Conservation (phyloP, 768 basidiomycete species). For the Holtermannia corniformis region DNA sequence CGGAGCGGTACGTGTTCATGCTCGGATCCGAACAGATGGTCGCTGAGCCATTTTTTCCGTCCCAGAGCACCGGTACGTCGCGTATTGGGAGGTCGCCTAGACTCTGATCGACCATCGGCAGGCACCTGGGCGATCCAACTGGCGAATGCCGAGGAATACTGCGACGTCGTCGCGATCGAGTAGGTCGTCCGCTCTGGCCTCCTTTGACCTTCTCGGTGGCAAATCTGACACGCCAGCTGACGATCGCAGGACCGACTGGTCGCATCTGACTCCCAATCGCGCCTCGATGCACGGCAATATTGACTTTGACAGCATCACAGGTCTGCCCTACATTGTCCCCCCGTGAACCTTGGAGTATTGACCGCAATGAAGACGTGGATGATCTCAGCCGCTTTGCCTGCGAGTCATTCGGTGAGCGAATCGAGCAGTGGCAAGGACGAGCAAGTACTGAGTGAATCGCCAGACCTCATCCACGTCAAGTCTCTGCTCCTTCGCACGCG, state of each 20-base stretch:
- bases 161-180: conserved; percentile 28
- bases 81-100: not conserved
- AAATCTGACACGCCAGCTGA: not conserved
- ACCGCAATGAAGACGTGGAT: conserved; percentile 16
- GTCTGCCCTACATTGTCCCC: not conserved
- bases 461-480: conserved; percentile 39
- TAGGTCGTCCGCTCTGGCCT: conserved; percentile 17
- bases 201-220: not conserved
- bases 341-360: not conserved
- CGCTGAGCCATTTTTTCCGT: no score
- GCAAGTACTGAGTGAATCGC: no score
- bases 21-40: no score
- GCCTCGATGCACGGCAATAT: conserved; percentile 23
- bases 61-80: not conserved
- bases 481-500: conserved; percentile 18
- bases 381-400: conserved; percentile 21
- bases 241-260: conserved; percentile 22
- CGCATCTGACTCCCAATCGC: conserved; percentile 2
- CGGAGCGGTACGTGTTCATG: conserved; percentile 22
- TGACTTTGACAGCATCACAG: conserved; percentile 24
- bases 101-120: conserved; percentile 3
- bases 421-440: not conserved
- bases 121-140: conserved; percentile 23
- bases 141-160: conserved; percentile 17
- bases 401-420: conserved; percentile 17